phyloP scores from a whole-genome alignment of 192 early-diverging fungal species.

The Coemansia sp. region DNA sequence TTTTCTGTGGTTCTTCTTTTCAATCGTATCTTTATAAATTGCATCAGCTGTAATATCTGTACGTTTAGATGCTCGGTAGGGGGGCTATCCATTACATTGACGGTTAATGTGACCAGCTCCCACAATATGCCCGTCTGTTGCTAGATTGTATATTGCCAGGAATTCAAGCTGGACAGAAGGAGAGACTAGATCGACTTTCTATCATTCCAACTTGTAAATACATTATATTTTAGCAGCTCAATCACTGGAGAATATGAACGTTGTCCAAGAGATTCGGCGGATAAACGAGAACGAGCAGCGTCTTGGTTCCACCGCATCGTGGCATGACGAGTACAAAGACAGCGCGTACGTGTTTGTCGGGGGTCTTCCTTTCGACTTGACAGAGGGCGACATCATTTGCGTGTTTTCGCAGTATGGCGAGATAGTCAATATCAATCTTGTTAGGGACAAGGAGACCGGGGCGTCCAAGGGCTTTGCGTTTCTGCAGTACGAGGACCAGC shows the following conservation, averaged over 20 bases:
- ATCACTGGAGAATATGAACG: constrained; percentile 55
- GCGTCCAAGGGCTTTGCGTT: constrained; percentile 85
- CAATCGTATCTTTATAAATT: constrained; percentile 2
- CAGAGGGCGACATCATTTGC: constrained; percentile 90
- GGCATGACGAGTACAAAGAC: constrained; percentile 89
- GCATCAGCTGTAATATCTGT: neutral
- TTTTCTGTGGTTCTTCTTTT: neutral
- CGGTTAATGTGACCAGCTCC: too few relatives aligned
- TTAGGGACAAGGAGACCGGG: constrained; percentile 85
- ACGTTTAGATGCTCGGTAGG: neutral
- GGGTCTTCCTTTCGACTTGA: constrained; percentile 78
- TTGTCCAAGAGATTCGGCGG: constrained; percentile 80
- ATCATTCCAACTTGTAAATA: too few relatives aligned
- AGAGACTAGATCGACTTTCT: too few relatives aligned
- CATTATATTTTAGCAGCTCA: too few relatives aligned
- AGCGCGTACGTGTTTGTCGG: constrained; percentile 90
- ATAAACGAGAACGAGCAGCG: constrained; percentile 73
- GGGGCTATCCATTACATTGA: too few relatives aligned
- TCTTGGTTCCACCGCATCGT: constrained; percentile 60
- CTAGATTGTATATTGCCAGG: too few relatives aligned
- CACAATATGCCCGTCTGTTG: too few relatives aligned
- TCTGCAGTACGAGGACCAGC: constrained; percentile 90
- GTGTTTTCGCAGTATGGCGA: constrained; percentile 95
- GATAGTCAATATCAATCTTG: constrained; percentile 84
- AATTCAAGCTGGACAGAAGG: too few relatives aligned